Evolutionary conservation across 495 filamentous ascomycete species (phyloP).

Genomic region (Pseudevernia furfuracea): DNA sequence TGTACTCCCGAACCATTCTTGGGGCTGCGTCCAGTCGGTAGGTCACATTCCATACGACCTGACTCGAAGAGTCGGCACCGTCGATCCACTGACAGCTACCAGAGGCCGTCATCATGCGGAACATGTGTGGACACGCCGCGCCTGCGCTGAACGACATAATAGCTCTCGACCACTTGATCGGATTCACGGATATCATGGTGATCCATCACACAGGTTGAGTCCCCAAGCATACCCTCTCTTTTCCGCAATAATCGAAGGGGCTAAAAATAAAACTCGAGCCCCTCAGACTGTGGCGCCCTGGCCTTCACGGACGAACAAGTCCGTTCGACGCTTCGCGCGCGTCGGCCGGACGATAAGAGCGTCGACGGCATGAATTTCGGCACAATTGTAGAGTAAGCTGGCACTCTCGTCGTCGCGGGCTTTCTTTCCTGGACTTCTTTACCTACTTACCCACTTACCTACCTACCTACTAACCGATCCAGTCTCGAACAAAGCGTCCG

Average conservation of each 20-base stretch:
- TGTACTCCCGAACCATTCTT: slow-evolving; percentile 10
- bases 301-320: slow-evolving; percentile 14
- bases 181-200: slow-evolving; percentile 16
- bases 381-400: slow-evolving; percentile 15
- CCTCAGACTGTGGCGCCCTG: slow-evolving; percentile 20
- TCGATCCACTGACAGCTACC: neutral
- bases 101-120: slow-evolving; percentile 18
- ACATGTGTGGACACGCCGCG: slow-evolving; percentile 17
- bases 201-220: slow-evolving; percentile 24
- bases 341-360: slow-evolving; percentile 2
- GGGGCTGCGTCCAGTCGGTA: slow-evolving; percentile 1
- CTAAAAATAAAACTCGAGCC: neutral
- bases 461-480: too few relatives aligned
- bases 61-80: neutral
- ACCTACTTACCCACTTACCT: too few relatives aligned
- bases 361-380: slow-evolving; percentile 20
- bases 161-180: slow-evolving; percentile 17
- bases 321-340: slow-evolving; percentile 6
- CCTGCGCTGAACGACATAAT: slow-evolving; percentile 16
- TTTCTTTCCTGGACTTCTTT: neutral
- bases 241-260: too few relatives aligned
- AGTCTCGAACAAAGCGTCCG: slow-evolving; percentile 28
- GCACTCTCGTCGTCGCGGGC: neutral
- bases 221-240: neutral
- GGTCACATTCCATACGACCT: neutral